Evolutionary conservation across 1,284 basidiomycete genomes (phyloP).

Genomic region (Fomitopsis betulina): DNA sequence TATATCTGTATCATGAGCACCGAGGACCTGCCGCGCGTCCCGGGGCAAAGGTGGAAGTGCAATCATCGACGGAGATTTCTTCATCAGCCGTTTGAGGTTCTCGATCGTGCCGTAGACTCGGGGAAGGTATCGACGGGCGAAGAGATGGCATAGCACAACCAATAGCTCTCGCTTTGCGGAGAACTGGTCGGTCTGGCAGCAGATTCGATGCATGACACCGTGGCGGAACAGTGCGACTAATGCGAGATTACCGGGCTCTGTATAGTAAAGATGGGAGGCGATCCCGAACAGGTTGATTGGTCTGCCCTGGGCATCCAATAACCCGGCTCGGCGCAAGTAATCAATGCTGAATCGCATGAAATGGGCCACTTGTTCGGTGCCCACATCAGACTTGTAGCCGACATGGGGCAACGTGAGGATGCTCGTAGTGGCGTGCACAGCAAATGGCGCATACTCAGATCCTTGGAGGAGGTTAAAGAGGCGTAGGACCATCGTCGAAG

Average conservation of each 20-base stretch:
- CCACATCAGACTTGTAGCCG: constrained; percentile 48
- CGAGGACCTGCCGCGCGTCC: constrained; percentile 36
- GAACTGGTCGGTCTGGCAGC: constrained; percentile 32
- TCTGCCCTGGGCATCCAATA: constrained; percentile 48
- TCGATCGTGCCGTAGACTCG: constrained; percentile 34
- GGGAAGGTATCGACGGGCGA: constrained; percentile 51
- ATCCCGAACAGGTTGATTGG: constrained; percentile 58
- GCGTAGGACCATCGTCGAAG: constrained; percentile 58
- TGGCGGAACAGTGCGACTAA: constrained; percentile 51
- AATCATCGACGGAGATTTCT: constrained; percentile 51
- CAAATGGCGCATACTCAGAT: constrained; percentile 44
- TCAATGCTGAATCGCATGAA: constrained; percentile 70
- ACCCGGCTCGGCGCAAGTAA: constrained; percentile 52
- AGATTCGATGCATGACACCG: constrained; percentile 56
- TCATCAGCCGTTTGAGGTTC: constrained; percentile 32
- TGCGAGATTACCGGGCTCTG: constrained; percentile 67
- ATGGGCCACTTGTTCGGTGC: constrained; percentile 52
- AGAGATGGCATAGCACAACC: constrained; percentile 52
- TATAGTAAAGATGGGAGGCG: constrained; percentile 57
- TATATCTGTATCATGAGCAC: constrained; percentile 45
- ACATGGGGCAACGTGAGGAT: constrained; percentile 54
- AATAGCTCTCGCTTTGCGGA: constrained; percentile 48
- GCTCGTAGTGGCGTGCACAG: constrained; percentile 45
- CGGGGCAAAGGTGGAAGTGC: constrained; percentile 46
- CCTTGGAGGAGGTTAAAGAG: constrained; percentile 62